Evolutionary conservation across 768 basidiomycete genomes (phyloP), one percentile per base, ranked within the genome.

Genomic region (Leccinum imitatum): DNA sequence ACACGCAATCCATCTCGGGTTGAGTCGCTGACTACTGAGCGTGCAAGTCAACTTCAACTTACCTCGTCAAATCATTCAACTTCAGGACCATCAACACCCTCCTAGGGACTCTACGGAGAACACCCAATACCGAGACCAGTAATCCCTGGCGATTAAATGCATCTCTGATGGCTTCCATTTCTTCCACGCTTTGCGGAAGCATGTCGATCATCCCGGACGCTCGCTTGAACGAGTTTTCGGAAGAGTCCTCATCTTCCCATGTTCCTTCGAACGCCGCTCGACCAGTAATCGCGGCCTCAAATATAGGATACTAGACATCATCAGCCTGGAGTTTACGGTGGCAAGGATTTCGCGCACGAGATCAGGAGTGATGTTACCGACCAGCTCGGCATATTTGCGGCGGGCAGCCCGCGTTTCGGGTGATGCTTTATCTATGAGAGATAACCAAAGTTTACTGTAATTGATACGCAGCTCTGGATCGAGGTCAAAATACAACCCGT

Each of bases 401-500:
- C 97, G 82, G 47, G 93, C 87, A 6, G 78, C 80, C 25, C 81
- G 81, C 14, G 84, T 87, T 39, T 81, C 68, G 1, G 86, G 79
- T 0, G 93, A 87, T 15, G 89, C 85, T 19, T 83, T 81, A 1
- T 86, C 83, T 56, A 98, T 91, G 17, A 99, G 79, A 10, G 93
- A 86, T 50, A 99, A 76, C 96, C 95, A 98, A 51, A 98, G 81
- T 77, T 88, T 86, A 79, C 87, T 82, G 67, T 93, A 93, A 71
- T 93, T 90, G 54, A 91, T 80, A 23, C 95, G 86, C 5, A 98
- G 77, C 46, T 87, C 80, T 19, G 84, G 76, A 57, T 93, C 87
- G 4, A 99, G 79, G 69, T 97, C 95, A 65, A 98, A 98, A 73
- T 98, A 96, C 17, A 94, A 77, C 4, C 93, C 96, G 65, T 98